Conservation (phyloP, 768 basidiomycete species). For the Panaeolus cyanescens region DNA sequence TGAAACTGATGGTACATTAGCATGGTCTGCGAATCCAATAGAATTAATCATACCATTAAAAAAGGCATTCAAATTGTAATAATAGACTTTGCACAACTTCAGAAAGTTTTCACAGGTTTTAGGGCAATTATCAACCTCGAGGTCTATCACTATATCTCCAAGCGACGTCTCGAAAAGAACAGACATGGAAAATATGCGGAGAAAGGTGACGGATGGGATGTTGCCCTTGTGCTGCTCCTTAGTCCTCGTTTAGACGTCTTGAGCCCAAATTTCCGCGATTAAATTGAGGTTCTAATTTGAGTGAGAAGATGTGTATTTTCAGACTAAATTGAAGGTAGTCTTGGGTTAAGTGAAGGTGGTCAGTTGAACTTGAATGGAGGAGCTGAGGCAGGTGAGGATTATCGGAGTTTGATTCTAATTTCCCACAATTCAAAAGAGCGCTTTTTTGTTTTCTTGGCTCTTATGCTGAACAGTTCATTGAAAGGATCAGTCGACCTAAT, state of each 20-base stretch:
- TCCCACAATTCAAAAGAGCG: not conserved
- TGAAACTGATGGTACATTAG: slow-evolving; percentile 60
- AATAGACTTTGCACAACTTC: slow-evolving; percentile 96
- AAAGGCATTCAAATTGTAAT: slow-evolving; percentile 96
- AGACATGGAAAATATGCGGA: slow-evolving; percentile 60
- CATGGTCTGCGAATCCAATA: not conserved
- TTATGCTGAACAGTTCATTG: not conserved
- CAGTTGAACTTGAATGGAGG: not conserved
- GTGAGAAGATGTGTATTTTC: not conserved
- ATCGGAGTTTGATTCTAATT: not conserved
- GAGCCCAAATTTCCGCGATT: too few species aligned
- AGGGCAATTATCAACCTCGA: slow-evolving; percentile 90
- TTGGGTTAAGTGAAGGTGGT: not conserved
- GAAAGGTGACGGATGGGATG: not conserved
- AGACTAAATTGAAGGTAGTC: not conserved
- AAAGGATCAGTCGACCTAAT: not conserved
- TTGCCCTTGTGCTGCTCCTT: not conserved
- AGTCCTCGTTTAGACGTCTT: not conserved
- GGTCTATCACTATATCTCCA: slow-evolving; percentile 95
- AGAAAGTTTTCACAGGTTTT: slow-evolving; percentile 94
- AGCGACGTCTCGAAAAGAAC: slow-evolving; percentile 96
- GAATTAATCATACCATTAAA: slow-evolving; percentile 80
- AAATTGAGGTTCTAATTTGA: not conserved
- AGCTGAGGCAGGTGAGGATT: not conserved
- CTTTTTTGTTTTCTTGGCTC: not conserved